Evolutionary conservation across 2,329 filamentous ascomycete genomes (phyloP).

Genomic region (Calonectria pauciramosa): DNA sequence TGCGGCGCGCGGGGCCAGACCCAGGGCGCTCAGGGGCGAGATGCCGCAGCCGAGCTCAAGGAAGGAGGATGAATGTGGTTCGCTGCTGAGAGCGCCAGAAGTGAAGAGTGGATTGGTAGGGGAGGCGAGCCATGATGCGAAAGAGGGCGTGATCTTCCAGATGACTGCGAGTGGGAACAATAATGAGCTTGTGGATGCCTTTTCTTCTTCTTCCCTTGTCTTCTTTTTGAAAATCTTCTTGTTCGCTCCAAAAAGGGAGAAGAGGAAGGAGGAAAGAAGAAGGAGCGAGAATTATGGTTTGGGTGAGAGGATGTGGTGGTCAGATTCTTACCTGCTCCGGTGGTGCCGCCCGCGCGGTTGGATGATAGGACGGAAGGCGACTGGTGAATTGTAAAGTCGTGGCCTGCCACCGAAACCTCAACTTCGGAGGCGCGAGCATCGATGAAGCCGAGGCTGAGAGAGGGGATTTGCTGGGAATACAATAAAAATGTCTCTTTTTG

Average conservation of each 20-base stretch:
- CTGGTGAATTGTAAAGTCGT: conserved; percentile 83
- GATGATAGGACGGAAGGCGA: conserved; percentile 87
- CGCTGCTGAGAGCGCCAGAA: conserved; percentile 59
- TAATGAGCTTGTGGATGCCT: conserved; percentile 19
- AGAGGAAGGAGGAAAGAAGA: conserved; percentile 2
- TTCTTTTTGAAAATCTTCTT: background rate
- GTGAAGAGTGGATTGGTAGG: conserved; percentile 73
- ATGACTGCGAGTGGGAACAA: conserved; percentile 68
- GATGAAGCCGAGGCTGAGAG: conserved; percentile 87
- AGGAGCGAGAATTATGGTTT: background rate
- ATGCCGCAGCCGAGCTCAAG: conserved; percentile 93
- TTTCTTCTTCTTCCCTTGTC: background rate
- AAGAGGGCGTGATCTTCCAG: conserved; percentile 89
- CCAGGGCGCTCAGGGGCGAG: conserved; percentile 81
- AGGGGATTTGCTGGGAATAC: conserved; percentile 82
- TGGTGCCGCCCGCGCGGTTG: conserved; percentile 73
- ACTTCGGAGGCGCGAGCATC: conserved; percentile 77
- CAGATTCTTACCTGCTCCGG: conserved; percentile 61
- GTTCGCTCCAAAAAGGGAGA: background rate
- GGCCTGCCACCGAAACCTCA: conserved; percentile 76
- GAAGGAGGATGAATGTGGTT: conserved; percentile 65
- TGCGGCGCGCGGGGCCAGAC: conserved; percentile 71
- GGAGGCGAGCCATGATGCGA: conserved; percentile 84
- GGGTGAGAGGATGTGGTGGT: background rate
- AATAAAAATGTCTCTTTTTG: conserved; percentile 85